These are phyloP conservation scores for Acer negundo DNA, from an alignment of 345 rosid species.

Conservation along the genomic window DNA sequence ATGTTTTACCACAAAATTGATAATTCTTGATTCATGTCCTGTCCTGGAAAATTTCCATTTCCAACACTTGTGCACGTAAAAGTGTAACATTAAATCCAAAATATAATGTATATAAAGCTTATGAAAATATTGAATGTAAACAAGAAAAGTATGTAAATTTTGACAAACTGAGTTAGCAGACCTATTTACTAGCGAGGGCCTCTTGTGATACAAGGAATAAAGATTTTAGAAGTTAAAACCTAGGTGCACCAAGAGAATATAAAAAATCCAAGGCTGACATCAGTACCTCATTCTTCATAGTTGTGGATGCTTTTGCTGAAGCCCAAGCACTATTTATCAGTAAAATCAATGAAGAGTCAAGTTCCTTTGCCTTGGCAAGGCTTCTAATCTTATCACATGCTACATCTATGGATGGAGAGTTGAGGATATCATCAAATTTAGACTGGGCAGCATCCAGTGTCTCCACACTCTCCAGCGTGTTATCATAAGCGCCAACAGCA, in stretches of 20 bases:
- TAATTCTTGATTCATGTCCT: not conserved
- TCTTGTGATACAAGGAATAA: not conserved
- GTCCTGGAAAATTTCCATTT: not conserved
- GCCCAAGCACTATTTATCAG: conserved; percentile 87
- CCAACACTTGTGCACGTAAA: not conserved
- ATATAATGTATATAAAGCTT: too few relatives aligned
- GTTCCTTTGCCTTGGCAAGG: conserved; percentile 83
- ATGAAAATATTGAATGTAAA: not conserved
- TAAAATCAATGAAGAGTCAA: conserved; percentile 85
- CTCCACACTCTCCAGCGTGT: conserved; percentile 68
- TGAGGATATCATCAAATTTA: conserved; percentile 82
- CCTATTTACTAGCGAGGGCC: not conserved
- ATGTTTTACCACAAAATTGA: not conserved
- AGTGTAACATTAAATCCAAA: not conserved
- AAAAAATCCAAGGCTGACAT: not conserved
- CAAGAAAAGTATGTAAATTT: not conserved
- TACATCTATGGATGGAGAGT: conserved; percentile 69
- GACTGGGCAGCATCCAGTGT: conserved; percentile 79
- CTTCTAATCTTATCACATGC: conserved; percentile 89
- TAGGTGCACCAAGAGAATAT: not conserved
- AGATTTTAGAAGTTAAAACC: not conserved
- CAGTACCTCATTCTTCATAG: conserved; percentile 75
- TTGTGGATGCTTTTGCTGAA: conserved; percentile 80
- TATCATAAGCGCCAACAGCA: conserved; percentile 81
- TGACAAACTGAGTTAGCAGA: not conserved